These are phyloP conservation scores for Rachicladosporium sp. DNA, from an alignment of 2,329 filamentous ascomycete species.

Conservation along the genomic window DNA sequence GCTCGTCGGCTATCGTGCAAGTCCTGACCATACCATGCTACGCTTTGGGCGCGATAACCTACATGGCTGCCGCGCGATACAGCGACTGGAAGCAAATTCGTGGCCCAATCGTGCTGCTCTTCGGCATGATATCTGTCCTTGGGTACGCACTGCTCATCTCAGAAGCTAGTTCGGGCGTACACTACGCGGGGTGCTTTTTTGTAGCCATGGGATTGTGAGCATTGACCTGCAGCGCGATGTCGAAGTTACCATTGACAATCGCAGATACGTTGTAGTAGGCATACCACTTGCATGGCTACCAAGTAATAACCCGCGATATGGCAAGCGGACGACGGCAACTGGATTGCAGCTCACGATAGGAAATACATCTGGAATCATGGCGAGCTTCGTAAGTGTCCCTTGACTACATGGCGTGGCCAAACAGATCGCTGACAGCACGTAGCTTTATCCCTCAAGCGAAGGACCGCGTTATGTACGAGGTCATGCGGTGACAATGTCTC, in stretches of 20 bases:
- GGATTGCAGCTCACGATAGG: constrained; percentile 60
- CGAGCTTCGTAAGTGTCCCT: constrained; percentile 1
- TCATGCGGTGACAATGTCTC: constrained; percentile 39
- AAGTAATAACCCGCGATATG: constrained; percentile 60
- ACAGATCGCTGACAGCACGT: background rate
- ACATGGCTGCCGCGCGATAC: constrained; percentile 52
- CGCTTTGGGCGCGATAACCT: constrained; percentile 56
- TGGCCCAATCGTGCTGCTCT: constrained; percentile 50
- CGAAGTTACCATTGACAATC: no score
- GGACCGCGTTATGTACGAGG: constrained; percentile 37
- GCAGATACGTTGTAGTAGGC: constrained; percentile 4
- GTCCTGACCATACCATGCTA: constrained; percentile 71
- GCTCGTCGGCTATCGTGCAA: constrained; percentile 54
- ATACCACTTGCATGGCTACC: constrained; percentile 24
- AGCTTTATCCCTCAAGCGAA: constrained; percentile 35
- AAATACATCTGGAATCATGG: constrained; percentile 59
- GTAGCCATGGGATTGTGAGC: constrained; percentile 1
- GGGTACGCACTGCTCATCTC: constrained; percentile 48
- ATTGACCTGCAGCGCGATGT: no score
- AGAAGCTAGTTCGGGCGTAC: constrained; percentile 46
- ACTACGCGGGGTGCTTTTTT: constrained; percentile 43
- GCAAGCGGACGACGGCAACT: constrained; percentile 60
- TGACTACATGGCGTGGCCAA: background rate
- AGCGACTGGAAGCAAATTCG: constrained; percentile 57
- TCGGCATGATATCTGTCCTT: constrained; percentile 43